Conservation (phyloP, 306 rosid species). For the Abrus precatorius region DNA sequence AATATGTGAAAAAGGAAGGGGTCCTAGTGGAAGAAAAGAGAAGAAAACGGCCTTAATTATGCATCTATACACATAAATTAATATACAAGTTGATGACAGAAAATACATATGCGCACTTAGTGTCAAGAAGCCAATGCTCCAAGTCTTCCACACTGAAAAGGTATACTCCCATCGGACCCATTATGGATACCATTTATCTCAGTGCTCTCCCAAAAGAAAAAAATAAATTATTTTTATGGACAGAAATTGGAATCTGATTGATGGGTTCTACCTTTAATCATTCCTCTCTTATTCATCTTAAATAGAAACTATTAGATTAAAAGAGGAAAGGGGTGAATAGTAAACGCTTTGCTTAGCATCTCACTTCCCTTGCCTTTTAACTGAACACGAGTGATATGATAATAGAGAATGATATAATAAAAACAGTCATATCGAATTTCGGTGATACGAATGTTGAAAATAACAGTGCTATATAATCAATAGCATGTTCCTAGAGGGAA, state of each 20-base stretch:
- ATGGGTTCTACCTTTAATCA: conserved; percentile 80
- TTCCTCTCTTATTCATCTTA: conserved; percentile 56
- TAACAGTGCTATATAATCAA: conserved; percentile 51
- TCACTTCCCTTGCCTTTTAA: conserved; percentile 37
- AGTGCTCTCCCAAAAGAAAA: conserved; percentile 72
- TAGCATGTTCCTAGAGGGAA: conserved; percentile 58
- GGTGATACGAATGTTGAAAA: conserved; percentile 81
- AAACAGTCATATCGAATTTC: conserved; percentile 67
- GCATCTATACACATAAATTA: conserved; percentile 41
- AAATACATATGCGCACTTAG: conserved; percentile 68
- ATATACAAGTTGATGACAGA: conserved; percentile 52
- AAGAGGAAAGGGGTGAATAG: conserved; percentile 29
- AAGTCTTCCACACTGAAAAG: conserved; percentile 63
- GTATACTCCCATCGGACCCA: conserved; percentile 65
- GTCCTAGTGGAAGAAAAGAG: conserved; percentile 48
- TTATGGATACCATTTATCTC: conserved; percentile 60
- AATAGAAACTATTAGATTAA: conserved; percentile 38
- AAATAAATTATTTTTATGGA: conserved; percentile 57
- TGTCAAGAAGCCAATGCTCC: conserved; percentile 48
- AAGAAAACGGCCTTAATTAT: conserved; percentile 44
- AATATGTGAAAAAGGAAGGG: conserved; percentile 48
- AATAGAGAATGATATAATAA: conserved; percentile 47
- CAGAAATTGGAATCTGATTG: conserved; percentile 84
- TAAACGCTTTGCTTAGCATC: conserved; percentile 52
- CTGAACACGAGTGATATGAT: conserved; percentile 50